Conservation (phyloP, 371 early-diverging fungal genomes). For the Actinomortierella ambigua region DNA sequence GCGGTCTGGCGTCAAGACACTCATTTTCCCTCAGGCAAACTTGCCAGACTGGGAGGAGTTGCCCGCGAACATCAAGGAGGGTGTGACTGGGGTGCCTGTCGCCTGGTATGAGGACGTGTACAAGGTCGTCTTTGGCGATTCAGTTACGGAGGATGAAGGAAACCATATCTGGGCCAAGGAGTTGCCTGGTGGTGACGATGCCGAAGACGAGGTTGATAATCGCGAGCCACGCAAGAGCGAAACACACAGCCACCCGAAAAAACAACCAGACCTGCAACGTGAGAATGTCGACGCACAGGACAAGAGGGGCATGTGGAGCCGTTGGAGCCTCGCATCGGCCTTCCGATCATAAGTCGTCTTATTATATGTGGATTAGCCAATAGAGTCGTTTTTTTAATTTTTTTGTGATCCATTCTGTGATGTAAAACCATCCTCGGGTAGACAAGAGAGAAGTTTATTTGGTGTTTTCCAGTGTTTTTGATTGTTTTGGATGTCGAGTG, state of each 20-base stretch:
- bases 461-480: too few relatives aligned
- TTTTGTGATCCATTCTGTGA: too few relatives aligned
- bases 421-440: too few relatives aligned
- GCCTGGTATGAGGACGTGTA: conserved; percentile 81
- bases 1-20: conserved; percentile 85
- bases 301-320: too few relatives aligned
- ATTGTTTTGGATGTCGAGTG: too few relatives aligned
- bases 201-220: conserved; percentile 24
- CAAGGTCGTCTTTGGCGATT: conserved; percentile 53
- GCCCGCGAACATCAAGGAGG: conserved; percentile 89
- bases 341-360: too few relatives aligned
- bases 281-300: too few relatives aligned
- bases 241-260: conserved; percentile 3
- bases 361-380: too few relatives aligned
- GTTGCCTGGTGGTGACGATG: conserved; percentile 31
- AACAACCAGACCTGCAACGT: too few relatives aligned
- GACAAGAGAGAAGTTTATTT: too few relatives aligned
- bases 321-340: too few relatives aligned
- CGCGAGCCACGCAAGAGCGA: conserved; percentile 36
- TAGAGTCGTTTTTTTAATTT: too few relatives aligned
- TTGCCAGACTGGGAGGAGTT: conserved; percentile 94
- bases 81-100: conserved; percentile 84
- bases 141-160: conserved; percentile 47
- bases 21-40: conserved; percentile 92
- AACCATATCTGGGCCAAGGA: conserved; percentile 50